phyloP scores from a whole-genome alignment of 2,329 filamentous ascomycete species.

The Aspergillus ibericus region DNA sequence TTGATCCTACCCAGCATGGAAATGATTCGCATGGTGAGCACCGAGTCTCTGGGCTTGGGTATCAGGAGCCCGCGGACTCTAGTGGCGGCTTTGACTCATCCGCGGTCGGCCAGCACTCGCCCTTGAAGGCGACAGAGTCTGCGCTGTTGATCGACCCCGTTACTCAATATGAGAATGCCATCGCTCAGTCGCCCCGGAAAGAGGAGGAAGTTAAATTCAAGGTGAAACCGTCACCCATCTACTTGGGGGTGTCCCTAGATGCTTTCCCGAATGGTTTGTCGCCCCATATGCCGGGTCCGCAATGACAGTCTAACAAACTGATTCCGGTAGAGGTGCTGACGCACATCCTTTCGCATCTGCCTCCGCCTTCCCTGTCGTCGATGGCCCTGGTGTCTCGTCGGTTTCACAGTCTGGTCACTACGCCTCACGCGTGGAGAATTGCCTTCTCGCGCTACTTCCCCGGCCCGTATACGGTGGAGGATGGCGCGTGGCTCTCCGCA shows the following conservation, averaged over 20 bases:
- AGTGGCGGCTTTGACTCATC: conserved; percentile 24
- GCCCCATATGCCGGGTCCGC: conserved; percentile 5
- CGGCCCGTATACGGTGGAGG: conserved; percentile 62
- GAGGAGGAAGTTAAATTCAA: conserved; percentile 52
- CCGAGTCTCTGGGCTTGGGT: conserved; percentile 45
- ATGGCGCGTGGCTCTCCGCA: conserved; percentile 43
- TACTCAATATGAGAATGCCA: conserved; percentile 56
- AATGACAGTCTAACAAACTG: conserved; percentile 14
- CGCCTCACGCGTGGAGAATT: conserved; percentile 88
- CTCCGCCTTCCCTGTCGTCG: conserved; percentile 77
- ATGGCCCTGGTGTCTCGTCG: conserved; percentile 84
- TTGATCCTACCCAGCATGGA: conserved; percentile 60
- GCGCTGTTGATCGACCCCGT: conserved; percentile 49
- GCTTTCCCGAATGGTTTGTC: conserved; percentile 76
- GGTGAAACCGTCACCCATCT: conserved; percentile 48
- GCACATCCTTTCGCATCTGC: conserved; percentile 85
- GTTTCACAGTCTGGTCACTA: conserved; percentile 83
- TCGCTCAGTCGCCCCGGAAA: conserved; percentile 37
- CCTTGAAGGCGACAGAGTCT: conserved; percentile 34
- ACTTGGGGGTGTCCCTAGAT: conserved; percentile 51
- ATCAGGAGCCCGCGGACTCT: conserved; percentile 40
- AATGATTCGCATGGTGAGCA: conserved; percentile 46
- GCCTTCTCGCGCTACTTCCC: conserved; percentile 91
- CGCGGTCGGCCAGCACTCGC: conserved; percentile 21
- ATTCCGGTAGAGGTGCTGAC: conserved; percentile 75